Percentiles rank a stretch among this genome's conserved stretches.
phyloP scores from a whole-genome alignment of 768 basidiomycete genomes.

The Termitomyces sp. region DNA sequence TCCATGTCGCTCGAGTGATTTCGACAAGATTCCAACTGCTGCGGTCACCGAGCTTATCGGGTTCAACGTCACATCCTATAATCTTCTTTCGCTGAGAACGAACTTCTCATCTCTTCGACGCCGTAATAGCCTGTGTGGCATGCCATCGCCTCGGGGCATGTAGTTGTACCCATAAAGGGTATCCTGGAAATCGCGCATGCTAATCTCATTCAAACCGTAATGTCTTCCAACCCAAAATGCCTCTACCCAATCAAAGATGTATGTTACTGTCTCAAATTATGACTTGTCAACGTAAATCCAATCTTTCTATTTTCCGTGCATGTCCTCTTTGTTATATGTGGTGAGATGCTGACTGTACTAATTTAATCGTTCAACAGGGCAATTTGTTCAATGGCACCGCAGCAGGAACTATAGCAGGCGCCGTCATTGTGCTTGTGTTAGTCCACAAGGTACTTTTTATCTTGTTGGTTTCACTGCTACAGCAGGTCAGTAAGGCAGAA shows the following conservation, averaged over 20 bases:
- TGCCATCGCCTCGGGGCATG: neutral
- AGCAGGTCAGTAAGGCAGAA: neutral
- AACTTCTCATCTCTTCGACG: neutral
- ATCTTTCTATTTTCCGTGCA: neutral
- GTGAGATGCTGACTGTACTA: neutral
- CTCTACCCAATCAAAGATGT: neutral
- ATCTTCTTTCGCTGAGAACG: neutral
- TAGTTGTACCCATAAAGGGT: neutral
- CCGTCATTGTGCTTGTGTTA: neutral
- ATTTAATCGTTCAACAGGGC: neutral
- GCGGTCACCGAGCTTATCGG: neutral
- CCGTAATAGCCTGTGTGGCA: neutral
- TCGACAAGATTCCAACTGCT: neutral
- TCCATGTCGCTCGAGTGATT: too few species aligned
- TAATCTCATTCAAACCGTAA: neutral
- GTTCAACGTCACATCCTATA: neutral
- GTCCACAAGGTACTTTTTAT: neutral
- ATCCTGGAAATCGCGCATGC: neutral
- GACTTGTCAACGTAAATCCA: neutral
- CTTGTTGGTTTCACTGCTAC: neutral
- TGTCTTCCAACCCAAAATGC: neutral
- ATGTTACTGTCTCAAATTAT: neutral
- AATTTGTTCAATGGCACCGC: neutral
- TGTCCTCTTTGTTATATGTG: neutral
- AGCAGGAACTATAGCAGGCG: neutral